A percentile compares a stretch with the other conserved stretches of the same genome.
phyloP scores from a whole-genome alignment of 345 rosid genomes.

The Moricandia moricandioides region DNA sequence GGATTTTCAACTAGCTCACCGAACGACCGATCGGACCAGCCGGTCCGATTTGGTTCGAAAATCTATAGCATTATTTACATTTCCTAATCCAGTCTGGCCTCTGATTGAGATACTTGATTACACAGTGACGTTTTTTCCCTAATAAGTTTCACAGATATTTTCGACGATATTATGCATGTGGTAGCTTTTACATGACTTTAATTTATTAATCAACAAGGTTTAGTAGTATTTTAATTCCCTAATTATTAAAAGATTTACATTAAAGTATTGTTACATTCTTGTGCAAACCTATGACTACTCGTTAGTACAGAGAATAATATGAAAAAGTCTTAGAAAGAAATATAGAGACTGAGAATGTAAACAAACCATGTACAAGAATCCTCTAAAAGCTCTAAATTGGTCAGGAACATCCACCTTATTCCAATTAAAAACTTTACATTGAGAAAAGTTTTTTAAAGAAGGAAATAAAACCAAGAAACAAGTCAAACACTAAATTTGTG shows the following conservation, averaged over 20 bases:
- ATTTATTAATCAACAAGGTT: no score
- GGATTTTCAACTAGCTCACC: neutral
- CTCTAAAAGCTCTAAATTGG: conserved; percentile 8
- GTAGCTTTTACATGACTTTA: neutral
- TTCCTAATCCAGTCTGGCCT: neutral
- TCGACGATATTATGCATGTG: neutral
- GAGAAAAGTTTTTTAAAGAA: neutral
- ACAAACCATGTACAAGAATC: conserved; percentile 12
- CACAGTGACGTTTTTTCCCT: neutral
- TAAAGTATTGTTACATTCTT: neutral
- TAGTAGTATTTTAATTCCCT: neutral
- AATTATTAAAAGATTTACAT: neutral
- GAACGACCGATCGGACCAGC: neutral
- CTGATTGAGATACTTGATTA: neutral
- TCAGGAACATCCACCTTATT: conserved; percentile 14
- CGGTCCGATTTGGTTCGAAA: neutral
- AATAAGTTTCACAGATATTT: neutral
- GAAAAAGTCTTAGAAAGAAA: neutral
- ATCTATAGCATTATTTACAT: neutral
- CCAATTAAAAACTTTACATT: conserved; percentile 31
- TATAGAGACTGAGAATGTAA: neutral
- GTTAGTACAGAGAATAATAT: neutral
- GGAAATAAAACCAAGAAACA: neutral
- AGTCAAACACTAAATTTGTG: conserved; percentile 20
- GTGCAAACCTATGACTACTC: neutral